Base-by-base conservation (phyloP, 73 alveolate species). In the Vitrella brassicaformis region DNA sequence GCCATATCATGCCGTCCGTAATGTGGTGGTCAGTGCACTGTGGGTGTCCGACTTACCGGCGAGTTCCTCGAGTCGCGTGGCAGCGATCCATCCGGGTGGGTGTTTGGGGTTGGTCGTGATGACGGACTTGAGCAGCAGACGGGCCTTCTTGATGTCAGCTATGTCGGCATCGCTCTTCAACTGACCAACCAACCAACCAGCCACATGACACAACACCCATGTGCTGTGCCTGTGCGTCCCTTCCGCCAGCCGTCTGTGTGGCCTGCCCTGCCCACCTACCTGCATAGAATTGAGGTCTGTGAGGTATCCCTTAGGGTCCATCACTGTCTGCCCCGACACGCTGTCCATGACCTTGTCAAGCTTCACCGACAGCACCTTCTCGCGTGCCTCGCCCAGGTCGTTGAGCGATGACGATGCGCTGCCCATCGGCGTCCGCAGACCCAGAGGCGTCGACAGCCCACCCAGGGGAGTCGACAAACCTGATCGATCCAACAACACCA, bases 131-230 rank as follows among this genome's bases (percentile, higher is more conserved):
- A 93, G 79, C 84, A 93, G 86, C 77, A 83, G 71, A 71, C 92
- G 87, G 0, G 97, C 97, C 82, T 91, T 90, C 85, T 93, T 93
- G 72, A 90, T 83, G 89, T 93, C 98, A 67, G 88, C 88, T 56
- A 90, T 82, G 39, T 92, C 98, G 31, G 87, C 80, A 25, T 71
- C 85, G 18, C 81, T 67, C 67, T 75, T 78, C 69, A 82, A 72
- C 74, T 78, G 71, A n/a, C n/a, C n/a, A n/a, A n/a, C n/a, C n/a
- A n/a, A n/a, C n/a, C n/a, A n/a, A n/a, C n/a, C n/a, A n/a, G n/a
- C n/a, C n/a, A n/a, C n/a, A n/a, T n/a, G n/a, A n/a, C n/a, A n/a
- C n/a, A n/a, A n/a, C n/a, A n/a, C n/a, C n/a, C n/a, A n/a, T n/a
- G n/a, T n/a, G n/a, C n/a, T n/a, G n/a, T n/a, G n/a, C n/a, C n/a